Evolutionary conservation across 768 basidiomycete species (phyloP).

Genomic region (Dictyophora rubrovolvata): DNA sequence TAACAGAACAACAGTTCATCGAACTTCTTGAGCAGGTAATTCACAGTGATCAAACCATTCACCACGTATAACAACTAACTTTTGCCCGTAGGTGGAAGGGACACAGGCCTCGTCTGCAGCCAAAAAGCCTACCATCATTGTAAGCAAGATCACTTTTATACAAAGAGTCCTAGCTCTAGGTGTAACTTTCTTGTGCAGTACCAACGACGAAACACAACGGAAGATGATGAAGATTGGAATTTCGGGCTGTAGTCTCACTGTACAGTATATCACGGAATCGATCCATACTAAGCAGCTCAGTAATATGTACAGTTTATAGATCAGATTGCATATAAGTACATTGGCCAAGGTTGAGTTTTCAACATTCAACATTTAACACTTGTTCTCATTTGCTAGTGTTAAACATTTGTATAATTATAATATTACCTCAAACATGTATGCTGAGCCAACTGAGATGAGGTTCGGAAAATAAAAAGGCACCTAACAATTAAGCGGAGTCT

Average conservation of each 20-base stretch:
- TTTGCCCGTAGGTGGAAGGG: constrained; percentile 38
- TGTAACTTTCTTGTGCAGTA: constrained; percentile 12
- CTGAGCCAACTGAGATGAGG: not conserved
- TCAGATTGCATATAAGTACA: too few species aligned
- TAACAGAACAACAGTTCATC: constrained; percentile 76
- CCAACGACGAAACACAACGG: constrained; percentile 27
- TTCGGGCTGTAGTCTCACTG: constrained; percentile 1
- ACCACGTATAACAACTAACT: not conserved
- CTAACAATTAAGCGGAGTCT: constrained; percentile 1
- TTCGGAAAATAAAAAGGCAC: not conserved
- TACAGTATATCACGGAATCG: too few species aligned
- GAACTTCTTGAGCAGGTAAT: constrained; percentile 80
- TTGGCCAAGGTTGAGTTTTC: too few species aligned
- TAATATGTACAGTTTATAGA: too few species aligned
- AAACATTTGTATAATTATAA: not conserved
- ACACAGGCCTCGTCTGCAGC: constrained; percentile 34
- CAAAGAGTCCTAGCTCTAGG: not conserved
- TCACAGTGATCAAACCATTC: not conserved
- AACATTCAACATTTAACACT: too few species aligned
- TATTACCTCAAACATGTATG: not conserved
- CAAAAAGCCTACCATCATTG: constrained; percentile 31
- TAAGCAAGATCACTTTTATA: constrained; percentile 16
- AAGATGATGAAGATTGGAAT: constrained; percentile 20
- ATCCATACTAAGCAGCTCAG: too few species aligned
- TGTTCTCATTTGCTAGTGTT: too few species aligned